Base-by-base conservation (phyloP, 169 alveolate genomes). In the Ichthyophthirius multifiliis region DNA sequence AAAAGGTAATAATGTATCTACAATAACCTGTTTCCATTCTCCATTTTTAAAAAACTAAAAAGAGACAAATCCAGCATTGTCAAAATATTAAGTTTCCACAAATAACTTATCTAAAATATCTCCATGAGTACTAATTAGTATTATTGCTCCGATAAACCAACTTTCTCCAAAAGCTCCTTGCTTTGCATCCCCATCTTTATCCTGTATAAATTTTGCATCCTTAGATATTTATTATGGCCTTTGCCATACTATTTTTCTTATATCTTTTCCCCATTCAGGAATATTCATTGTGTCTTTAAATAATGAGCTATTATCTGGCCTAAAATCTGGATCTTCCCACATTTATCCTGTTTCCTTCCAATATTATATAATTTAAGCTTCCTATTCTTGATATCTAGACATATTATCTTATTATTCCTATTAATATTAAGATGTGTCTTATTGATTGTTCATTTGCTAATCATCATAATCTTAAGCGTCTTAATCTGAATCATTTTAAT, bases 41-140 rank as follows among this genome's bases (percentile, higher is more conserved):
- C 97, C 97, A 75, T 94, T 90, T 81, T 92, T 92, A 71, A 92
- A 94, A 84, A 94, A 94, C 74, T 94, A 90, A 85, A 93, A 94
- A n/a, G 95, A 93, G 13, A 94, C 93, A 82, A 93, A 93, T 15
- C 97, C 97, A 48, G 64, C 75, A 31, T 84, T 78, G 37, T 86
- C 88, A 71, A 82, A 71, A 63, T 82, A 46, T 30, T 91, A 91
- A 64, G 91, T 89, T 45, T 90, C 89, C 35, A 93, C 92, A 16
- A 95, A 89, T 9, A 94, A 87, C 64, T 94, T 94, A 43, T 91
- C 87, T 12, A 95, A 78, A 39, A 93, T 83, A 39, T 92, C 90
- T 39, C 94, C 88, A 63, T 90, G 67, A 75, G 92, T 89, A 13
- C 84, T 80, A 23, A 91, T 82, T 6, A 90, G 89, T 34, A 86